These are phyloP conservation scores for Boletus subparvulus DNA, from an alignment of 768 basidiomycete genomes.

Conservation along the genomic window DNA sequence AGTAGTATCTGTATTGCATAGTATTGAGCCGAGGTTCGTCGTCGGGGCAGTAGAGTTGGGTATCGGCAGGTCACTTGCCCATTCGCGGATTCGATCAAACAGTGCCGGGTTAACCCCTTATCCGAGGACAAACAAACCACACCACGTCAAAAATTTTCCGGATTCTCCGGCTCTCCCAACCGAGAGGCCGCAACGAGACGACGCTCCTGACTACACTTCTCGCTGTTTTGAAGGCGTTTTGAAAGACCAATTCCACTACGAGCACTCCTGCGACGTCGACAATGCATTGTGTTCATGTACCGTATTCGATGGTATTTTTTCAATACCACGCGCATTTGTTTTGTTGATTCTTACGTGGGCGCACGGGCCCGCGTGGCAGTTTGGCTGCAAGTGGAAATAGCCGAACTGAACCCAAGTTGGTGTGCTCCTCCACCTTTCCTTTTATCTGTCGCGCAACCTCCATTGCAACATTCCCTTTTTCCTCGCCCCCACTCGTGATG, in stretches of 20 bases:
- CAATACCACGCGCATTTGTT: slow-evolving; percentile 31
- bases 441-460: slow-evolving; percentile 37
- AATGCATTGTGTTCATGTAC: slow-evolving; percentile 29
- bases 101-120: slow-evolving; percentile 28
- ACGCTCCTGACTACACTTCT: not conserved
- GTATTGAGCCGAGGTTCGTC: slow-evolving; percentile 6
- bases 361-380: slow-evolving; percentile 42
- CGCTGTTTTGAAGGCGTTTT: slow-evolving; percentile 14
- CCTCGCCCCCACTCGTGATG: slow-evolving; percentile 30
- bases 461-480: slow-evolving; percentile 17
- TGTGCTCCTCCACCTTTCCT: slow-evolving; percentile 41
- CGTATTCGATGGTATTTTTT: slow-evolving; percentile 32
- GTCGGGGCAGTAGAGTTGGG: not conserved
- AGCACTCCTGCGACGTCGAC: slow-evolving; percentile 19
- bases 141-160: slow-evolving; percentile 10
- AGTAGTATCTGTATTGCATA: not conserved
- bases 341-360: slow-evolving; percentile 39
- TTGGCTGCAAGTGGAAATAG: slow-evolving; percentile 40
- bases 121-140: slow-evolving; percentile 34
- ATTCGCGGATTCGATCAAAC: slow-evolving; percentile 23
- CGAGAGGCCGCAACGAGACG: not conserved
- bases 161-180: slow-evolving; percentile 10
- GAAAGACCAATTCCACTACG: slow-evolving; percentile 15
- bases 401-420: slow-evolving; percentile 41
- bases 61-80: slow-evolving; percentile 5